Evolutionary conservation across 331 rosid species (phyloP).

Genomic region (Pyrus hybrid): DNA sequence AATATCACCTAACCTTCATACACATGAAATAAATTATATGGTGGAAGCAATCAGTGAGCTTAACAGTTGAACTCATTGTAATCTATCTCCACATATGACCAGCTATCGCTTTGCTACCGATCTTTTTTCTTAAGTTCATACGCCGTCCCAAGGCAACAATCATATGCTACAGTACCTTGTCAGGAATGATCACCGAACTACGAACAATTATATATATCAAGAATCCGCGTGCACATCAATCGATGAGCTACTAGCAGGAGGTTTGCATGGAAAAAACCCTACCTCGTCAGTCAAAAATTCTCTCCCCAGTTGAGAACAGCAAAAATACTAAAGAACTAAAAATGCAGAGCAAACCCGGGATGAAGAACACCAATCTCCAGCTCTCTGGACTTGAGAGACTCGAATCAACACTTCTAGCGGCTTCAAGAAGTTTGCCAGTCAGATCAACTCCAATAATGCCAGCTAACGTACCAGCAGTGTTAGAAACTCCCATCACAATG

Average conservation of each 20-base stretch:
- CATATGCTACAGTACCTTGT: slow-evolving; percentile 2
- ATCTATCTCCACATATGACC: background rate
- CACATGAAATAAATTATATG: background rate
- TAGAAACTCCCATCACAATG: slow-evolving; percentile 95
- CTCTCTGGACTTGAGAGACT: slow-evolving; percentile 83
- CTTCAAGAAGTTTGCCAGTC: slow-evolving; percentile 86
- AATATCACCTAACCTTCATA: background rate
- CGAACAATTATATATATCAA: background rate
- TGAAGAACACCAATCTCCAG: slow-evolving; percentile 77
- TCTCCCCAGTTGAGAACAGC: slow-evolving; percentile 86
- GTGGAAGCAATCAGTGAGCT: background rate
- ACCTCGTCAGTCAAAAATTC: slow-evolving; percentile 72
- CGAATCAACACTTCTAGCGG: slow-evolving; percentile 55
- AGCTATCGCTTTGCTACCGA: background rate
- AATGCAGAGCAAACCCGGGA: slow-evolving; percentile 84
- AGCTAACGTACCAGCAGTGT: slow-evolving; percentile 92
- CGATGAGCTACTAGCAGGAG: background rate
- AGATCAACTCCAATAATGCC: slow-evolving; percentile 85
- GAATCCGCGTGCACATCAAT: background rate
- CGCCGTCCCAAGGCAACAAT: background rate
- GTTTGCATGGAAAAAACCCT: slow-evolving; percentile 1
- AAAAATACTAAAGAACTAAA: slow-evolving; percentile 66
- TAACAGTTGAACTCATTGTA: background rate
- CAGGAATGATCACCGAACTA: background rate
- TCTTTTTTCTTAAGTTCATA: background rate